Evolutionary conservation across 2,329 filamentous ascomycete species (phyloP), one percentile per base, ranked within the genome.

Genomic region (Xylaria sp.): DNA sequence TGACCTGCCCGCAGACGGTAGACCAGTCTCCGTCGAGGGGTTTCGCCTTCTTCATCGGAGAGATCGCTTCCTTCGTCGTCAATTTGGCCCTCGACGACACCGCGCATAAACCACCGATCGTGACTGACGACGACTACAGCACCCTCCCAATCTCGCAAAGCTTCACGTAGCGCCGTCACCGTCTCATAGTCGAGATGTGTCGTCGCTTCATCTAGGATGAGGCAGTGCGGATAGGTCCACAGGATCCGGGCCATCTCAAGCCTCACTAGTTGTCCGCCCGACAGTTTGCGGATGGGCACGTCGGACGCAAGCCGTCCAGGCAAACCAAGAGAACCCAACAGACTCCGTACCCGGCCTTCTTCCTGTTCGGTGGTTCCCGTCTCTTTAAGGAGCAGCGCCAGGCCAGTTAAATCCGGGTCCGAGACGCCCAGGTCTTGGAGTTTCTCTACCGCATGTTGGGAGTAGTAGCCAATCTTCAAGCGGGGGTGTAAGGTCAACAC

Each of bases 161-260:
- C 89, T 23, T 85, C 81, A 0, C 89, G 82, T 56, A 96, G 76
- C 1, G 90, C 90, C 7, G 86, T 84, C 23, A 94, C 90, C 0
- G 90, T 94, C 76, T 95, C 87, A 64, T 90, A 91, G 73, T 96
- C 92, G 40, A 96, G 81, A 78, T 96, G 92, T 1, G 92, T 94
- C 6, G 91, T 95, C 23, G 92, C 88, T 74, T 92, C 92, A 72
- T 94, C 91, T 7, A 94, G 82, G 5, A 94, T 82, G 2, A 94
- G 81, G 58, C 91, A 83, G 66, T 93, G 90, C 19, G 90, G 90
- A 3, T 84, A 80, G 40, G 78, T 79, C 82, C 87, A 89, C 35
- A 94, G 77, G n/a, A 93, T 76, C 48, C 85, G 83, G 1, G 90
- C 90, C 51, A 94, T 58, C 54, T 89, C 87, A 54, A 80, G 79